Evolutionary conservation across 345 rosid genomes (phyloP), one percentile per base, ranked within the genome.

Genomic region (Camelina neglecta): DNA sequence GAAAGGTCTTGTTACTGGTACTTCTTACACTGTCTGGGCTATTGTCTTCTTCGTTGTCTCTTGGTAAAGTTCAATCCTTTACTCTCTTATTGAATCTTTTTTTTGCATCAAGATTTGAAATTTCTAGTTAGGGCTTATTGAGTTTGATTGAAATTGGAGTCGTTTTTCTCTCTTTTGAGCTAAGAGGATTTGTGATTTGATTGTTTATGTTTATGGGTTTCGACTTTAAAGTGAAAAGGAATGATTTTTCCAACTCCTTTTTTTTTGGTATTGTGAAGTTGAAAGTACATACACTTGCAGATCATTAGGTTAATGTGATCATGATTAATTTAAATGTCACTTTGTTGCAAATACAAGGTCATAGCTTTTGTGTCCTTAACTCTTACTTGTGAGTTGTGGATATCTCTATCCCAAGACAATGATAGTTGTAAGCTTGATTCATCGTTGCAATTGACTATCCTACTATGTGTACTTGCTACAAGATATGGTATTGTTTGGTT

Each of bases 11-110:
- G 74, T 89, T 10, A 68, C 76, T 8, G 96, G 93, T 16, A 84
- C 82, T 69, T 88, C 86, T 57, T 76, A 87, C 74, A 82, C 91
- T 2, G 71, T 72, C 63, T 83, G 85, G 69, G 88, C 97, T 70
- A 84, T 85, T 70, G 60, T 89, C 87, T 88, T 88, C 92, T 94
- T 94, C 88, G 80, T 89, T 55, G 49, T 92, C 29, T 94, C 97
- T 72, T 94, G 98, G 98, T 94, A 83, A 71, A 41, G 33, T 78
- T 67, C 2, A 66, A 54, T 6, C 39, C 63, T 60, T 65, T 71
- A 15, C n/a, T 65, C 60, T 56, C 35, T 69, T 5, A 53, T 45
- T 7, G 51, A 44, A 44, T 0, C 5, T 21, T 16, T 18, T 26
- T 29, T 13, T 9, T 23, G 3, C 3, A 6, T 33, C 16, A 29